phyloP scores from a whole-genome alignment of 352 stramenopile genomes.

The Phytophthora vignae region DNA sequence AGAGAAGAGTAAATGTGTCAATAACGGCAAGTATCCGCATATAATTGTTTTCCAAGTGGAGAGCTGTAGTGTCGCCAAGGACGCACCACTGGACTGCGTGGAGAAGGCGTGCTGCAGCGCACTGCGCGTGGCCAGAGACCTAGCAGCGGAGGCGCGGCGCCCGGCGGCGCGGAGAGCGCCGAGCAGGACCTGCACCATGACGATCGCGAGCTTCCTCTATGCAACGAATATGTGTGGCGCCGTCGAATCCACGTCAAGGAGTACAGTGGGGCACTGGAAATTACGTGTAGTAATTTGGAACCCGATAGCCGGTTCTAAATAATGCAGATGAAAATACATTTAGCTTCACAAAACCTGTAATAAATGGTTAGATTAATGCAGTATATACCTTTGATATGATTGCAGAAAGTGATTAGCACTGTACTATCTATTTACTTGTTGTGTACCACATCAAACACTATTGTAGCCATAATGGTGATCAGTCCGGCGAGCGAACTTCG shows the following conservation, averaged over 20 bases:
- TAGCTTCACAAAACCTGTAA: too few relatives aligned
- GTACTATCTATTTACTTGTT: too few relatives aligned
- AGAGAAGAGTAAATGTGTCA: background rate
- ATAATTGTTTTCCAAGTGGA: background rate
- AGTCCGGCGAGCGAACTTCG: too few relatives aligned
- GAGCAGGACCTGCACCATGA: slow-evolving; percentile 62
- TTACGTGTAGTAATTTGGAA: background rate
- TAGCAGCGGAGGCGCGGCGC: slow-evolving; percentile 21
- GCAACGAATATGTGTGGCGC: slow-evolving; percentile 32
- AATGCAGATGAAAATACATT: too few relatives aligned
- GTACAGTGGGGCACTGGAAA: background rate
- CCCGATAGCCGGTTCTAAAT: too few relatives aligned
- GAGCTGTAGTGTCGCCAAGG: background rate
- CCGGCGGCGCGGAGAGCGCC: slow-evolving; percentile 46
- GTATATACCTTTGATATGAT: too few relatives aligned
- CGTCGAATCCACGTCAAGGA: background rate
- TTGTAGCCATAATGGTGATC: too few relatives aligned
- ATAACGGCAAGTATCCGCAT: background rate
- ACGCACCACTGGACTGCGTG: slow-evolving; percentile 74
- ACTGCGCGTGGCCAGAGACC: slow-evolving; percentile 29
- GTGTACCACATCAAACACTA: too few relatives aligned
- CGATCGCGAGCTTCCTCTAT: slow-evolving; percentile 15
- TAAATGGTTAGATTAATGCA: too few relatives aligned
- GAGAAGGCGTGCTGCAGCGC: slow-evolving; percentile 45
- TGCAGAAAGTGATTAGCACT: too few relatives aligned